These are phyloP conservation scores for Pterulicium gracile DNA, from an alignment of 1,284 basidiomycete genomes.

Conservation along the genomic window DNA sequence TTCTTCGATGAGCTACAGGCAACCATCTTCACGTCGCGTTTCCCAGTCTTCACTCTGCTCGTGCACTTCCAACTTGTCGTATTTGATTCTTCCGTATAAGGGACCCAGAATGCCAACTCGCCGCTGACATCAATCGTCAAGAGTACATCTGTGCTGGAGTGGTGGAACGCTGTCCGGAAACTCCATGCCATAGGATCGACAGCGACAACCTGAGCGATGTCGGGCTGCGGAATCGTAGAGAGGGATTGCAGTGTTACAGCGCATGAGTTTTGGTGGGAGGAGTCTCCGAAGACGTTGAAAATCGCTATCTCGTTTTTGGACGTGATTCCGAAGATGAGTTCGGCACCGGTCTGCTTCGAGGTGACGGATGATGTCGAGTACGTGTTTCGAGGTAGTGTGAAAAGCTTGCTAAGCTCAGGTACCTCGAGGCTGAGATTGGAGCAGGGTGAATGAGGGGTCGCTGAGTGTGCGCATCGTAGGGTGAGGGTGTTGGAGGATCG, in stretches of 20 bases:
- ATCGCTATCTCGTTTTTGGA: conserved; percentile 31
- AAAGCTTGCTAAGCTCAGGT: conserved; percentile 34
- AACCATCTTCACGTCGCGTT: conserved; percentile 43
- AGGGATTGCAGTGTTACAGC: conserved; percentile 22
- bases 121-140: conserved; percentile 67
- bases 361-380: conserved; percentile 53
- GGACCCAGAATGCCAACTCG: conserved; percentile 75
- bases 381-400: conserved; percentile 24
- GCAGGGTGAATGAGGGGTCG: conserved; percentile 34
- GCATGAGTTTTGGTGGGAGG: conserved; percentile 39
- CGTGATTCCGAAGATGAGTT: conserved; percentile 55
- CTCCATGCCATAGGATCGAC: conserved; percentile 92
- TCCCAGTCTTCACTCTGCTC: conserved; percentile 64
- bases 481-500: conserved; percentile 22
- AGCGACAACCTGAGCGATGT: conserved; percentile 38
- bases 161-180: conserved; percentile 31
- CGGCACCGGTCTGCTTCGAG: conserved; percentile 29
- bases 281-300: conserved; percentile 32
- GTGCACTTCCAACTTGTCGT: conserved; percentile 51
- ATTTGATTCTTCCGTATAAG: conserved; percentile 30
- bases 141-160: conserved; percentile 45
- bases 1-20: conserved; percentile 86
- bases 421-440: conserved; percentile 39
- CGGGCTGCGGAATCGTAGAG: conserved; percentile 26
- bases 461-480: conserved; percentile 25